These are phyloP conservation scores for Oxyria digyna DNA, from an alignment of 148 eudicot genomes.

Conservation along the genomic window DNA sequence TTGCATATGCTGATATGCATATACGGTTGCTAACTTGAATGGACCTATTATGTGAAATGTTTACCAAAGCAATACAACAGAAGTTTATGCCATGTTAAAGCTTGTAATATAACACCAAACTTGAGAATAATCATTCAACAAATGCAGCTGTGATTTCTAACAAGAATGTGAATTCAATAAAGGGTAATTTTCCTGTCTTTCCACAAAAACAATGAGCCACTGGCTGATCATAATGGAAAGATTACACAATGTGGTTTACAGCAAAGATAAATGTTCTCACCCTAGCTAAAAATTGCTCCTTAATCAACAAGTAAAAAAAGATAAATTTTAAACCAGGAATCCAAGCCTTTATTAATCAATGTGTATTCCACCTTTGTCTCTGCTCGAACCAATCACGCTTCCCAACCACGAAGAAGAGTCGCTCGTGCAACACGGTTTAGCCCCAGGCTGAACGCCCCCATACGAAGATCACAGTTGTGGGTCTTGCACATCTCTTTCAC, in stretches of 20 bases:
- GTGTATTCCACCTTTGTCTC: neutral
- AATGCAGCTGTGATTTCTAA: neutral
- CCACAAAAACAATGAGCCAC: neutral
- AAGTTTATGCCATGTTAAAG: neutral
- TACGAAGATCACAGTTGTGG: slow-evolving; percentile 10
- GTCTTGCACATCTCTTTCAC: slow-evolving; percentile 8
- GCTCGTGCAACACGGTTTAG: slow-evolving; percentile 11
- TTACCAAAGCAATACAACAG: too few relatives aligned
- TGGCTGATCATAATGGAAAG: neutral
- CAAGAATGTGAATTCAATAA: neutral
- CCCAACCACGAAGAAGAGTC: slow-evolving; percentile 10
- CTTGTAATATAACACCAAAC: neutral
- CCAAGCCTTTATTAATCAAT: neutral
- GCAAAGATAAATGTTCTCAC: slow-evolving; percentile 5
- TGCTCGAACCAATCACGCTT: neutral
- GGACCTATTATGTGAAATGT: too few relatives aligned
- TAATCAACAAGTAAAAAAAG: neutral
- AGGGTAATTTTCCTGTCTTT: neutral
- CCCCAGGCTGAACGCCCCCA: slow-evolving; percentile 10
- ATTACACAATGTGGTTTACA: slow-evolving; percentile 1
- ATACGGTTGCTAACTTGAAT: too few relatives aligned
- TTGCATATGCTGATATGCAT: too few relatives aligned
- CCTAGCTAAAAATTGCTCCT: slow-evolving; percentile 3
- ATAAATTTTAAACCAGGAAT: neutral
- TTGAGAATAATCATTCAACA: neutral